These are phyloP conservation scores for Scheffersomyces segobiensis DNA, from an alignment of 1,139 yeast genomes.

Conservation along the genomic window DNA sequence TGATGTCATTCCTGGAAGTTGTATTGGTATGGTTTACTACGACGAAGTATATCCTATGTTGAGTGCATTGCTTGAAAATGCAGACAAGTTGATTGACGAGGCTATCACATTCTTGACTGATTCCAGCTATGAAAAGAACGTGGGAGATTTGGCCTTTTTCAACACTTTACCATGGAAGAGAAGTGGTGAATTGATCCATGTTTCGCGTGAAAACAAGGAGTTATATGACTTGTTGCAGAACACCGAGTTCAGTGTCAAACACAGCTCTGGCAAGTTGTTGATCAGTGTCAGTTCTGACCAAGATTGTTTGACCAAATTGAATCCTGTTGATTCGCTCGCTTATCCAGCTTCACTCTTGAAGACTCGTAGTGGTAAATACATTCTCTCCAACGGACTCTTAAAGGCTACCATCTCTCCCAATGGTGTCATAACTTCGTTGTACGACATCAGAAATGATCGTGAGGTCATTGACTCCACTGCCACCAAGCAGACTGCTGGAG, in stretches of 20 bases:
- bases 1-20: conserved; percentile 94
- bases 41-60: conserved; percentile 90
- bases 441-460: conserved; percentile 58
- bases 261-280: conserved; percentile 3
- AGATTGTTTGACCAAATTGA: conserved; percentile 11
- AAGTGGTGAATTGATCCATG: conserved; percentile 46
- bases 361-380: conserved; percentile 39
- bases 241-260: not conserved
- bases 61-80: conserved; percentile 52
- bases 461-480: conserved; percentile 65
- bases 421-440: conserved; percentile 70
- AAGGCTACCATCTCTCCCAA: conserved; percentile 55
- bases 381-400: conserved; percentile 61
- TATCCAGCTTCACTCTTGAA: conserved; percentile 51
- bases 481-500: conserved; percentile 45
- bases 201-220: conserved; percentile 16
- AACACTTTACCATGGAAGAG: conserved; percentile 75
- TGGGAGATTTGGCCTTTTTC: conserved; percentile 29
- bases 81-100: conserved; percentile 51
- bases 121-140: conserved; percentile 7
- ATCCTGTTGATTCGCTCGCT: conserved; percentile 23
- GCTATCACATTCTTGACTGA: conserved; percentile 39
- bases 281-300: conserved; percentile 16
- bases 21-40: conserved; percentile 89
- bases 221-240: conserved; percentile 8